Evolutionary conservation across 1,284 basidiomycete species (phyloP), one percentile per base, ranked within the genome.

Genomic region (Melampsora americana): DNA sequence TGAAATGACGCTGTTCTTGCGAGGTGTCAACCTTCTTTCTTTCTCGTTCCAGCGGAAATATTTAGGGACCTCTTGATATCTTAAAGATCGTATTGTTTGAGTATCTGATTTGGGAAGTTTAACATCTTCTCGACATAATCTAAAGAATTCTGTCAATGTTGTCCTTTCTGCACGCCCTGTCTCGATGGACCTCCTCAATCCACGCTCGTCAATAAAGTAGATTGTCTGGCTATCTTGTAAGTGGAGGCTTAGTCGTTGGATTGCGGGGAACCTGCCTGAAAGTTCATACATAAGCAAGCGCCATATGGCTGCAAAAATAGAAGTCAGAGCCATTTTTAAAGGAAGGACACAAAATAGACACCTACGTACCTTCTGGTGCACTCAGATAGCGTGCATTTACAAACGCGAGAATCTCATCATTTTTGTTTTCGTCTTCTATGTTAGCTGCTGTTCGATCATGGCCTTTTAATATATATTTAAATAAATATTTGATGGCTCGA

Each of bases 391-490:
- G 50, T 9, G 32, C 68, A 35, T 69, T 30, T 7, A 60, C 39
- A 56, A 39, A 61, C n/a, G 28, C n/a, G 3, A 26, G 6, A 12
- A 32, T 69, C 42, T 69, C 67, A 42, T 69, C 59, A 28, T 67
- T 50, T 61, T 16, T 61, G 35, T 35, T 35, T 9, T 35, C 35
- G 35, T 35, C 35, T 26, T 62, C 59, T 14, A 60, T 23, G 4
- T 23, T 20, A 14, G 56, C 20, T 26, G n/a, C 16, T 9, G 42
- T 23, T 0, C 60, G 6, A 44, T 50, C 60, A 5, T 53, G 7
- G 0, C 60, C 69, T 16, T 71, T 70, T n/a, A 26, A 61, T 1
- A 70, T 62, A 12, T 70, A 62, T 62, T 70, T 70, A n/a, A n/a
- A n/a, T n/a, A n/a, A 35, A 35, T 3, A 35, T 35, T 35, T 35